Percentiles rank a stretch among this genome's conserved stretches.
Conservation (phyloP, 2,329 filamentous ascomycete species). For the Huntiella decipiens region DNA sequence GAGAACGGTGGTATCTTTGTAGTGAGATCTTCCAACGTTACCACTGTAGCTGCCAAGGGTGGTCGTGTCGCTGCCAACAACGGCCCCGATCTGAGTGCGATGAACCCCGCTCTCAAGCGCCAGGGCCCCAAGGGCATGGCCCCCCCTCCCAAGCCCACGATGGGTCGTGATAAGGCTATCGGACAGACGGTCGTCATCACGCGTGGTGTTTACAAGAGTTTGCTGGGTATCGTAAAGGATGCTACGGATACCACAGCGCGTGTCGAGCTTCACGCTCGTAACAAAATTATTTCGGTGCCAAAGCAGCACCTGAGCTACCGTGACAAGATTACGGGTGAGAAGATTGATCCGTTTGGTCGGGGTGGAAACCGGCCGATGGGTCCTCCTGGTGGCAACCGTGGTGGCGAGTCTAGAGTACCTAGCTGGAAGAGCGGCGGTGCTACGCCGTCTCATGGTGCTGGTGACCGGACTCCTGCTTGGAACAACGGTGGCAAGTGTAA, state of each 20-base stretch:
- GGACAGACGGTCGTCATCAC: conserved; percentile 82
- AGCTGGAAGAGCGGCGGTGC: conserved; percentile 48
- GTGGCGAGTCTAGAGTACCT: conserved; percentile 19
- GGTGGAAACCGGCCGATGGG: conserved; percentile 20
- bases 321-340: conserved; percentile 61
- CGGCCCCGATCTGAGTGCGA: conserved; percentile 67
- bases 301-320: conserved; percentile 72
- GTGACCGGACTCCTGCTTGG: conserved; percentile 61
- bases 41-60: conserved; percentile 85
- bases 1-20: conserved; percentile 88
- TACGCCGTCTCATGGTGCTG: conserved; percentile 44
- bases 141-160: conserved; percentile 51
- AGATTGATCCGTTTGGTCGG: conserved; percentile 48
- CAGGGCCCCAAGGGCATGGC: conserved; percentile 32
- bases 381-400: conserved; percentile 25
- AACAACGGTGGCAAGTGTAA: conserved; percentile 41
- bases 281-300: conserved; percentile 69
- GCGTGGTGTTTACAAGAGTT: conserved; percentile 76
- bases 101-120: conserved; percentile 79
- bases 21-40: conserved; percentile 65
- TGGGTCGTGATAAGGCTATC: conserved; percentile 64
- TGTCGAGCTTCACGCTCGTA: conserved; percentile 86
- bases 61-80: conserved; percentile 44
- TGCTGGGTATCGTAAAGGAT: conserved; percentile 90
- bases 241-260: conserved; percentile 71